These are phyloP conservation scores for Fusarium brevicatenulatum DNA, from an alignment of 2,329 filamentous ascomycete species.

Conservation along the genomic window DNA sequence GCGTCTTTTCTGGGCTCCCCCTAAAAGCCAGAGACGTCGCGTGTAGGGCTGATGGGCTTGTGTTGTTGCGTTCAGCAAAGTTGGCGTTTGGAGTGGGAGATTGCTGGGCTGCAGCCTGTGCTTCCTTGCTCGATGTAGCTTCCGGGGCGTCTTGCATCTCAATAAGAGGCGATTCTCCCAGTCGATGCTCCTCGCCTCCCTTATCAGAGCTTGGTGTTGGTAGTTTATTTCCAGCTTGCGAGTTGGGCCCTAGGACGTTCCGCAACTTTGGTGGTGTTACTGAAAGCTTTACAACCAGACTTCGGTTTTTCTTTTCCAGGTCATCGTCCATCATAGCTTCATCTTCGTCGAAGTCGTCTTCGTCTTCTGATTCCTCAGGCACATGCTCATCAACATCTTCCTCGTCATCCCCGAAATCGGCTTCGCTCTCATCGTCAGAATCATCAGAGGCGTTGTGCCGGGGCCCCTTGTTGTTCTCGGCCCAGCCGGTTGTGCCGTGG, in stretches of 20 bases:
- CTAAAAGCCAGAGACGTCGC: conserved; percentile 66
- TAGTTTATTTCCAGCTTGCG: conserved; percentile 38
- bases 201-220: conserved; percentile 38
- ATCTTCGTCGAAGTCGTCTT: conserved; percentile 67
- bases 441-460: conserved; percentile 60
- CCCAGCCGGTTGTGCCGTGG: conserved; percentile 62
- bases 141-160: conserved; percentile 44
- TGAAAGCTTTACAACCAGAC: conserved; percentile 79
- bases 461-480: conserved; percentile 47
- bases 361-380: conserved; percentile 68
- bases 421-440: conserved; percentile 75
- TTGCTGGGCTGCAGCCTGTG: neutral
- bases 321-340: conserved; percentile 66
- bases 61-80: conserved; percentile 28
- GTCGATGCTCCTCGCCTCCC: conserved; percentile 16
- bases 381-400: conserved; percentile 75
- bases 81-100: conserved; percentile 22
- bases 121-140: conserved; percentile 6
- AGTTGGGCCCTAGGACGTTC: conserved; percentile 43
- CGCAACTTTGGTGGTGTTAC: conserved; percentile 57
- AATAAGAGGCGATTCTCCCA: conserved; percentile 25
- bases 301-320: conserved; percentile 61
- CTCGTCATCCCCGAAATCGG: conserved; percentile 79
- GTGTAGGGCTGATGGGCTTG: conserved; percentile 48
- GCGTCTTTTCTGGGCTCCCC: conserved; percentile 69